Base-by-base conservation (phyloP, 768 basidiomycete genomes). In the Cystobasidium ongulense region DNA sequence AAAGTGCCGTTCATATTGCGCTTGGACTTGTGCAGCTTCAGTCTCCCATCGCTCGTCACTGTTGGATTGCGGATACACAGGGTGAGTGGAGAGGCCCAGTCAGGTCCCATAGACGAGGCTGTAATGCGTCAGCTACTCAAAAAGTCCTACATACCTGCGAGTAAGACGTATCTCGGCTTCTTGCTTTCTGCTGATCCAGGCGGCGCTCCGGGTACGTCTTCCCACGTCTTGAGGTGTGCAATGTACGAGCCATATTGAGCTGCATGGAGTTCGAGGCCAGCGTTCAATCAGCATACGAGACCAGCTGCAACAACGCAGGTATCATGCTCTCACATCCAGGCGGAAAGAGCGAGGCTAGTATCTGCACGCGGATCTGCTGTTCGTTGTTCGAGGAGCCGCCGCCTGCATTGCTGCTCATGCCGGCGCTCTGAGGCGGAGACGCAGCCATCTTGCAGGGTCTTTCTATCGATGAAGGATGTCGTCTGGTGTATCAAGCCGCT, bases 1-100 rank as follows among this genome's bases (percentile, higher is more conserved):
- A 95, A 98, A 0, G 91, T 86, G 38, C 90, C 89, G 79, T 97
- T 98, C 52, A 89, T 88, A 80, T 99, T 98, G 76, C 91, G 83
- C 82, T 98, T 98, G 0, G 94, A 92, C 82, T 99, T 99, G 86
- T 99, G 94, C 23, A 99, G 75, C 25, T 78, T 86, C 80, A 88
- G 87, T 0, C 88, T 88, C 59, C 84, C 82, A 29, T 87, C 87
- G 76, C 86, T 86, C 74, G 80, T 82, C 1, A 87, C 83, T 83
- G 88, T 89, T 90, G 54, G 15, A 33, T 23, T 1, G 11, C 21
- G 31, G 27, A 61, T 33, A 36, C 39, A 4, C 43, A 52, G 21
- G 43, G 73, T 29, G 18, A 61, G 57, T 27, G n/a, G n/a, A n/a
- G n/a, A n/a, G n/a, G n/a, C n/a, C n/a, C n/a, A n/a, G n/a, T n/a